These are phyloP conservation scores for Retiboletus fuscus DNA, from an alignment of 1,284 basidiomycete genomes.

Conservation along the genomic window DNA sequence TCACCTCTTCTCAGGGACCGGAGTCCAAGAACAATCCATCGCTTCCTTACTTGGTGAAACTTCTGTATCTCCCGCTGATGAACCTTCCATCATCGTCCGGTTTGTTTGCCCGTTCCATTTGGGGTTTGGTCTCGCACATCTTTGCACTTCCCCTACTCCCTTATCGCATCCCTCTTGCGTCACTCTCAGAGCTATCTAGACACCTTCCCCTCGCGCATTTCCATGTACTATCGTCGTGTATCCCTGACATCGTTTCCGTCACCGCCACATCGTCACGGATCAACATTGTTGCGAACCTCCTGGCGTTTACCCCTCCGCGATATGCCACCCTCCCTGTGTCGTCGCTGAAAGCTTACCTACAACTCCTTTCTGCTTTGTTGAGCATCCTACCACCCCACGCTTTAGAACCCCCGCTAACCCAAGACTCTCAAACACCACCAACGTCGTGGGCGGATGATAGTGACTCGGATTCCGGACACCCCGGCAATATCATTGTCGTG, in stretches of 20 bases:
- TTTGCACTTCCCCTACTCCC: slow-evolving; percentile 74
- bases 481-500: slow-evolving; percentile 53
- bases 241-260: slow-evolving; percentile 41
- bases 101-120: slow-evolving; percentile 49
- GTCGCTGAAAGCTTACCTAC: slow-evolving; percentile 66
- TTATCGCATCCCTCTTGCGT: slow-evolving; percentile 70
- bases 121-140: slow-evolving; percentile 59
- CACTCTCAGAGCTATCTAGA: slow-evolving; percentile 59
- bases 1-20: slow-evolving; percentile 33
- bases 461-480: slow-evolving; percentile 47
- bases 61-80: slow-evolving; percentile 43
- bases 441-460: slow-evolving; percentile 48
- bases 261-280: slow-evolving; percentile 52
- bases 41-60: slow-evolving; percentile 48
- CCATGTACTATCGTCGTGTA: slow-evolving; percentile 44
- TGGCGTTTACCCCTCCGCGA: slow-evolving; percentile 68
- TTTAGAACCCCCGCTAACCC: slow-evolving; percentile 59
- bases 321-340: slow-evolving; percentile 59
- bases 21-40: slow-evolving; percentile 46
- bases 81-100: slow-evolving; percentile 48
- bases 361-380: slow-evolving; percentile 64
- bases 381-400: slow-evolving; percentile 63
- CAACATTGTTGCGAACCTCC: slow-evolving; percentile 75
- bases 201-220: slow-evolving; percentile 59
- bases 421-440: slow-evolving; percentile 35